phyloP scores from a whole-genome alignment of 2,329 filamentous ascomycete species.

The Hypoxylon sp. region DNA sequence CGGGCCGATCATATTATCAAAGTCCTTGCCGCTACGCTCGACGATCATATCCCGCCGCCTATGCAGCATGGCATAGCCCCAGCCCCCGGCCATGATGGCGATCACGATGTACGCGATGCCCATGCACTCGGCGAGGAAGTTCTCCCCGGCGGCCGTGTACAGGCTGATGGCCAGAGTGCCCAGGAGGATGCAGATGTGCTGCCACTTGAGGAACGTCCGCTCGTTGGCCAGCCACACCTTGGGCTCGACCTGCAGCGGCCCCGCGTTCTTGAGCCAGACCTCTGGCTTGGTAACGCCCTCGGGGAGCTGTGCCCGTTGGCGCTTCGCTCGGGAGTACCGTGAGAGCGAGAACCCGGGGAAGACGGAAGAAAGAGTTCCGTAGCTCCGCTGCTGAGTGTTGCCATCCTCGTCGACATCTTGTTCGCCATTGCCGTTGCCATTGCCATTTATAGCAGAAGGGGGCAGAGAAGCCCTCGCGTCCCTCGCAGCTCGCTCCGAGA shows the following conservation, averaged over 20 bases:
- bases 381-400: slow-evolving; percentile 51
- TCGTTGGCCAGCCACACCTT: slow-evolving; percentile 99
- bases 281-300: slow-evolving; percentile 89
- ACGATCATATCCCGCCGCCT: slow-evolving; percentile 82
- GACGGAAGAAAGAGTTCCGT: slow-evolving; percentile 75
- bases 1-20: slow-evolving; percentile 89
- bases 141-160: slow-evolving; percentile 87
- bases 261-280: slow-evolving; percentile 93
- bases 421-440: slow-evolving; percentile 39
- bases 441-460: slow-evolving; percentile 41
- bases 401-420: slow-evolving; percentile 44
- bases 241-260: slow-evolving; percentile 91
- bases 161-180: slow-evolving; percentile 85
- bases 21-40: slow-evolving; percentile 88
- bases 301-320: slow-evolving; percentile 71
- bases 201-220: slow-evolving; percentile 98
- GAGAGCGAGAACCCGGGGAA: slow-evolving; percentile 87
- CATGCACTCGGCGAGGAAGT: slow-evolving; percentile 80
- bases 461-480: slow-evolving; percentile 55
- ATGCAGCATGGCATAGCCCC: slow-evolving; percentile 89
- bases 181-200: slow-evolving; percentile 91
- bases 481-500: slow-evolving; percentile 67
- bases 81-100: slow-evolving; percentile 83
- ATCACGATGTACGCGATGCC: slow-evolving; percentile 87
- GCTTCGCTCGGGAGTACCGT: slow-evolving; percentile 74